A percentile compares a stretch with the other conserved stretches of the same genome.
Evolutionary conservation across 345 rosid species (phyloP).

Genomic region (Gynandropsis gynandra): DNA sequence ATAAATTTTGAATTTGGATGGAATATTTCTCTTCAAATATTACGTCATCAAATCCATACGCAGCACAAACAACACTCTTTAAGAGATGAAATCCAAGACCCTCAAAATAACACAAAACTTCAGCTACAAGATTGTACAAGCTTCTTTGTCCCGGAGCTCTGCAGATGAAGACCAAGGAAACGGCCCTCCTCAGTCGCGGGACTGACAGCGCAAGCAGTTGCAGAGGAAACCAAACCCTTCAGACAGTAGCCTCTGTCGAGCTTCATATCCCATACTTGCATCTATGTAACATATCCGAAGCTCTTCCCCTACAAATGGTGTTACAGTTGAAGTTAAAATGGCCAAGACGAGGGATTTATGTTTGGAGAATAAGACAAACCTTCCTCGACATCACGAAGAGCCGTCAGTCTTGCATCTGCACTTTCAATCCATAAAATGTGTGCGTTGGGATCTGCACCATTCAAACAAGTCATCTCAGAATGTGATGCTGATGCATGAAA

Average conservation of each 20-base stretch:
- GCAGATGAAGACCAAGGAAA: too few species aligned
- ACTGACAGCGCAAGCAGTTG: conserved; percentile 54
- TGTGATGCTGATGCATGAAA: neutral
- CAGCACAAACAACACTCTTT: too few species aligned
- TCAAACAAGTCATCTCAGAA: conserved; percentile 18
- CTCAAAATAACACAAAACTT: too few species aligned
- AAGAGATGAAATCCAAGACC: too few species aligned
- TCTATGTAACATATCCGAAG: conserved; percentile 78
- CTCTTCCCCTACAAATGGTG: conserved; percentile 62
- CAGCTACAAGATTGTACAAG: too few species aligned
- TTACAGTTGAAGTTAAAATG: neutral
- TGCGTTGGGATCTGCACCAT: conserved; percentile 61
- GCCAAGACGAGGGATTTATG: neutral
- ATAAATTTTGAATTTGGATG: too few species aligned
- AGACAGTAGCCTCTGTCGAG: conserved; percentile 47
- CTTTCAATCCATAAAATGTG: conserved; percentile 61
- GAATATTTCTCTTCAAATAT: too few species aligned
- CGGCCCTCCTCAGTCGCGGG: conserved; percentile 5
- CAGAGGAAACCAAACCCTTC: conserved; percentile 74
- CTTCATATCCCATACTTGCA: conserved; percentile 32
- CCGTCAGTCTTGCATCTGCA: conserved; percentile 62
- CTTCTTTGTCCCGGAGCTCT: too few species aligned
- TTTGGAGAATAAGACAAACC: conserved; percentile 29
- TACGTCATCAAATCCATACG: too few species aligned
- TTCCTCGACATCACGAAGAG: conserved; percentile 69